Conservation (phyloP, 345 rosid genomes). For the Citrus maxima region DNA sequence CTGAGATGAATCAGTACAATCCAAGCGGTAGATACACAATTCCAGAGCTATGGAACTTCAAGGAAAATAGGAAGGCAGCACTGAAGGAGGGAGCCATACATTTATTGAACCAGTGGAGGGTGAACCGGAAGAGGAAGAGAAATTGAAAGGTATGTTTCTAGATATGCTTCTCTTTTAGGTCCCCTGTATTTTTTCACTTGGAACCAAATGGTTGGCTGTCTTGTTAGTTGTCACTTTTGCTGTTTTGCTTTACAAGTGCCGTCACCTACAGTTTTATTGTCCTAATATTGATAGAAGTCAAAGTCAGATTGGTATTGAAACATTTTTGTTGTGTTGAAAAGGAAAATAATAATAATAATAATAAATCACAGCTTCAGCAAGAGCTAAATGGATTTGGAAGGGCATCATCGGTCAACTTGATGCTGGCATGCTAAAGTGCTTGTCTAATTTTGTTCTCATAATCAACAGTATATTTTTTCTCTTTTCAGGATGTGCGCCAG, state of each 20-base stretch:
- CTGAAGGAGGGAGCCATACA: conserved; percentile 32
- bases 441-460: not conserved
- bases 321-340: not conserved
- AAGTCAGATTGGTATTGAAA: not conserved
- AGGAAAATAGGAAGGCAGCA: conserved; percentile 35
- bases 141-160: too few species aligned
- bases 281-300: too few species aligned
- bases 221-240: too few species aligned
- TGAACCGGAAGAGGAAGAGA: conserved; percentile 12
- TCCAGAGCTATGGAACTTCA: conserved; percentile 39
- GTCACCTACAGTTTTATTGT: not conserved
- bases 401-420: not conserved
- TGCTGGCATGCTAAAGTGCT: not conserved
- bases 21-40: conserved; percentile 44
- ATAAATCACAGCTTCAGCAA: too few species aligned
- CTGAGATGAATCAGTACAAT: conserved; percentile 41
- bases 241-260: too few species aligned
- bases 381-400: not conserved
- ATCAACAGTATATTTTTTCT: not conserved
- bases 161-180: too few species aligned
- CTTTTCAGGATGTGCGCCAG: too few species aligned
- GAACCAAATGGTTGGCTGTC: not conserved
- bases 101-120: conserved; percentile 31
- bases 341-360: too few species aligned
- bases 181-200: not conserved